Evolutionary conservation across 2,329 filamentous ascomycete species (phyloP).

Genomic region (Hymenotorrendiella dingleyae): DNA sequence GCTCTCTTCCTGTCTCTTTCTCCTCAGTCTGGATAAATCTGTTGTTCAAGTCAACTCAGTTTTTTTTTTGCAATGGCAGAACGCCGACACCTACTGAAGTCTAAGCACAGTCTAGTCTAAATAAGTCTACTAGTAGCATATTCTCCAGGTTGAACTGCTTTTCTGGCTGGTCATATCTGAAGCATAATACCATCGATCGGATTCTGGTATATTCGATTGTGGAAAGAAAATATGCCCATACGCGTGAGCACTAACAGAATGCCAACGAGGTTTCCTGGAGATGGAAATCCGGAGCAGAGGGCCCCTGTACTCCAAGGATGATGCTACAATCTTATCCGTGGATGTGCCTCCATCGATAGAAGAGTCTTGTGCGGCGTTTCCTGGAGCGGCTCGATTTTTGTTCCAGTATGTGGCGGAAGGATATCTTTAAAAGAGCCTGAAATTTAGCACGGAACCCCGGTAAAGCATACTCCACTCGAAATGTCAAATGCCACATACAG

Average conservation of each 20-base stretch:
- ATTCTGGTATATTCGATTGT: no score
- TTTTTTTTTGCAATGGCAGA: neutral
- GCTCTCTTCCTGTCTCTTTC: no score
- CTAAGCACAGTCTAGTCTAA: neutral
- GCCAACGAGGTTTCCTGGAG: neutral
- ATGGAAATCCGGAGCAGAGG: neutral
- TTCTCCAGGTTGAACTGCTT: neutral
- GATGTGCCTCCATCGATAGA: constrained; percentile 1
- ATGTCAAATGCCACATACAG: constrained; percentile 5
- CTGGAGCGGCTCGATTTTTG: neutral
- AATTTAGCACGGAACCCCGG: constrained; percentile 10
- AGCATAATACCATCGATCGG: no score
- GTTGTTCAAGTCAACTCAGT: neutral
- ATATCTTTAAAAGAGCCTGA: constrained; percentile 13
- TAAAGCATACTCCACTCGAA: constrained; percentile 1
- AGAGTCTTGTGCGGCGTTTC: neutral
- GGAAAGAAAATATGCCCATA: no score
- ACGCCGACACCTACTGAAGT: neutral
- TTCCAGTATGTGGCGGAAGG: constrained; percentile 6
- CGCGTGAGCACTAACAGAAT: no score
- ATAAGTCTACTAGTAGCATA: neutral
- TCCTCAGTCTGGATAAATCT: neutral
- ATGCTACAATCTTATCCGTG: neutral
- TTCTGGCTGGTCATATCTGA: no score
- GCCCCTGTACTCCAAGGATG: no score